Evolutionary conservation across 331 rosid genomes (phyloP), one percentile per base, ranked within the genome.

Genomic region (Rosa hybrid): DNA sequence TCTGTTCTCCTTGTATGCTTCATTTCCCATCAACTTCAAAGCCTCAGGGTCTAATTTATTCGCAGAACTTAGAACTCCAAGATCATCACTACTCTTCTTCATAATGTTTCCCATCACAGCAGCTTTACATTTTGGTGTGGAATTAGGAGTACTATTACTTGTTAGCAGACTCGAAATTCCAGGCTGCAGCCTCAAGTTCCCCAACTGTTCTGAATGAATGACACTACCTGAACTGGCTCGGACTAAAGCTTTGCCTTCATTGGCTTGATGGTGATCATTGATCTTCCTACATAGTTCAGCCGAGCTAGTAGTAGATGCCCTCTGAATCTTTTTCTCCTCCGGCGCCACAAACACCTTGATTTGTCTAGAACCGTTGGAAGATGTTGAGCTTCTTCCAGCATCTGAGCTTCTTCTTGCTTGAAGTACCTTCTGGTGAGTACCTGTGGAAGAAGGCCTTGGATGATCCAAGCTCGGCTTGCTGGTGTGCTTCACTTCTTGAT

Each of bases 21-120:
- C 95, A 77, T 96, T 96, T 82, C 99, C 99, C 95, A 88, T 82
- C 8, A 81, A 78, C 81, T 96, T 96, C 83, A 96, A 84, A 60
- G 48, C 86, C 79, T 96, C 98, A 30, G 98, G 98, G 75, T 96
- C 91, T 8, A 77, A 81, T 84, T 82, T 84, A 50, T 71, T 86
- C 88, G 46, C 82, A 82, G 79, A 67, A 41, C 46, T 68, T 73
- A 42, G 78, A 87, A 1, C 67, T 16, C 79, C 72, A 4, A 82
- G 49, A 34, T 90, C 92, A 10, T 83, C 91, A 5, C 80, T 84
- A 54, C 81, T 91, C 80, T 84, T 91, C 87, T 91, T 89, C 87
- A 93, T 74, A 50, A 96, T 93, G 82, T 90, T 96, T 41, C 99
- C 97, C 94, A 93, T 91, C 0, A 70, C 87, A 1, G 75, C 78